These are phyloP conservation scores for Metschnikowia similis DNA, from an alignment of 805 yeast genomes.

Conservation along the genomic window DNA sequence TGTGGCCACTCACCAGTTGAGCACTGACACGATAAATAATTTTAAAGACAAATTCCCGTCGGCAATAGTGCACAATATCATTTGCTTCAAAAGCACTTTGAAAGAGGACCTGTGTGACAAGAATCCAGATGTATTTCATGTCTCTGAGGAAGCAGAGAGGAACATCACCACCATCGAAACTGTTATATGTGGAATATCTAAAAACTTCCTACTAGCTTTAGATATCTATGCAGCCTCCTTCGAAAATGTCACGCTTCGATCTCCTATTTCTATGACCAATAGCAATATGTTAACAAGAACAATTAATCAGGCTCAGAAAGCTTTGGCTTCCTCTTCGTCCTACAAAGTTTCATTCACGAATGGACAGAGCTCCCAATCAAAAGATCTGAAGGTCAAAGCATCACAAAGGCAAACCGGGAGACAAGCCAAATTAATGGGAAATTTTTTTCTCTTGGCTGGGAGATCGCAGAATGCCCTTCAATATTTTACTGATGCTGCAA, in stretches of 20 bases:
- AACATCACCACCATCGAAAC: conserved; percentile 47
- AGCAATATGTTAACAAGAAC: conserved; percentile 41
- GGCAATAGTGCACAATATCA: conserved; percentile 50
- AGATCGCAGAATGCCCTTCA: conserved; percentile 64
- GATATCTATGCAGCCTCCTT: conserved; percentile 70
- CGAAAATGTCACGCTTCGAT: conserved; percentile 73
- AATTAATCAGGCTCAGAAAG: conserved; percentile 39
- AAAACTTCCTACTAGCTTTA: conserved; percentile 57
- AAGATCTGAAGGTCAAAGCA: conserved; percentile 32
- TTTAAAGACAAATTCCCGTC: conserved; percentile 47
- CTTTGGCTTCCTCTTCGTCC: conserved; percentile 39
- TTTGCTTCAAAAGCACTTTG: conserved; percentile 51
- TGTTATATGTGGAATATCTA: conserved; percentile 66
- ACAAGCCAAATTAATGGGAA: conserved; percentile 69
- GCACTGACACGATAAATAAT: conserved; percentile 5
- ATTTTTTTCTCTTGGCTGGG: conserved; percentile 77
- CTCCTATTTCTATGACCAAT: conserved; percentile 67
- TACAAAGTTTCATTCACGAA: conserved; percentile 28
- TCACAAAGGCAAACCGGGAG: conserved; percentile 60
- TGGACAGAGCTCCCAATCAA: conserved; percentile 9
- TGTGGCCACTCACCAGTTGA: conserved; percentile 27
- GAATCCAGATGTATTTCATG: conserved; percentile 16
- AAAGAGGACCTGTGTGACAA: neutral
- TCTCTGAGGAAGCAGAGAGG: conserved; percentile 23
- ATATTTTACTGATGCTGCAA: conserved; percentile 70